These are phyloP conservation scores for Scleroderma citrinum DNA, from an alignment of 768 basidiomycete species.

Conservation along the genomic window DNA sequence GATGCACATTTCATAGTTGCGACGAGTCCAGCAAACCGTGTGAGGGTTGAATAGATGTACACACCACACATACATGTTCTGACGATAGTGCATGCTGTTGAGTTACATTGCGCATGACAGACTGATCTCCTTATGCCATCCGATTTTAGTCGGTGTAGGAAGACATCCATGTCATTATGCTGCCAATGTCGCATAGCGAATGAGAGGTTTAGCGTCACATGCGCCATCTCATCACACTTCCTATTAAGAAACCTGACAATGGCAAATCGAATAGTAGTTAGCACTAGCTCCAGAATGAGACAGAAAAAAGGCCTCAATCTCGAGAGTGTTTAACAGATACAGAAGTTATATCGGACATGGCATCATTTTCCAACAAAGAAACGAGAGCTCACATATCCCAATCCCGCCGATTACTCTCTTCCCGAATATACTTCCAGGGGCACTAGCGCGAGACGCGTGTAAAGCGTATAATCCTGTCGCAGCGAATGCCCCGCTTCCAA, in stretches of 20 bases:
- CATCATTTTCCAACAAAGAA: neutral
- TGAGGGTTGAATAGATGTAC: too few species aligned
- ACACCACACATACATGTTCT: too few species aligned
- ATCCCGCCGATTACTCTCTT: conserved; percentile 58
- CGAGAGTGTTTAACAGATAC: too few species aligned
- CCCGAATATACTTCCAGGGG: conserved; percentile 55
- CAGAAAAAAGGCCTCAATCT: too few species aligned
- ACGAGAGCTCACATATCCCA: conserved; percentile 47
- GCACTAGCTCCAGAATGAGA: too few species aligned
- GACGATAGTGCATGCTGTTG: too few species aligned
- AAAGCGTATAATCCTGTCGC: conserved; percentile 65
- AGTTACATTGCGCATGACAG: too few species aligned
- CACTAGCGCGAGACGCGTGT: conserved; percentile 53
- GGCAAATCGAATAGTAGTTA: neutral
- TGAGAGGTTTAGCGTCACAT: conserved; percentile 4
- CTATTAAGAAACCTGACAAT: conserved; percentile 24
- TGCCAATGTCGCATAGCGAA: neutral
- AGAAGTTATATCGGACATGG: too few species aligned
- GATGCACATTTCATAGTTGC: too few species aligned
- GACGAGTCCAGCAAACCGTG: too few species aligned
- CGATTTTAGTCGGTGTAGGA: neutral
- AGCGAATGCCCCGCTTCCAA: conserved; percentile 59
- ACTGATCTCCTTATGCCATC: too few species aligned
- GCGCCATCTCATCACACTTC: conserved; percentile 25
- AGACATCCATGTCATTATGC: neutral